These are phyloP conservation scores for Aspergillus pseudonomiae DNA, from an alignment of 2,329 filamentous ascomycete genomes.

Conservation along the genomic window DNA sequence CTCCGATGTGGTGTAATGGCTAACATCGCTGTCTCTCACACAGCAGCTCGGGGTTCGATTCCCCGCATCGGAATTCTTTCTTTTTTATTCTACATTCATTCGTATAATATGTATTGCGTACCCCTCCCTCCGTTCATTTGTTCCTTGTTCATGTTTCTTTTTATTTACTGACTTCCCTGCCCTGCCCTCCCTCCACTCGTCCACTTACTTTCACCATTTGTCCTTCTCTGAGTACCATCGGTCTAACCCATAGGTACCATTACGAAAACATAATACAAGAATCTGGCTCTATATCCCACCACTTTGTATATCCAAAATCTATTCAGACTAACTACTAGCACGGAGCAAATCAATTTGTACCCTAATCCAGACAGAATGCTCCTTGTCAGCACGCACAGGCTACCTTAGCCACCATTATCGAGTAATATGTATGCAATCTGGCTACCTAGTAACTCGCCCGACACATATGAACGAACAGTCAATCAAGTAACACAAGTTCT, in stretches of 20 bases:
- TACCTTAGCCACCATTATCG: background rate
- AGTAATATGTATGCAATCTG: conserved; percentile 12
- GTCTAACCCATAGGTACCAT: background rate
- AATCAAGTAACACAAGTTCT: conserved; percentile 18
- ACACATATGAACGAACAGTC: conserved; percentile 7
- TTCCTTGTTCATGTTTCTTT: background rate
- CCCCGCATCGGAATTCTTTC: background rate
- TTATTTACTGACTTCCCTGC: background rate
- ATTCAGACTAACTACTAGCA: background rate
- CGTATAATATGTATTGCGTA: too few species aligned
- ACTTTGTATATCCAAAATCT: background rate
- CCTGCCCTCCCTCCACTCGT: background rate
- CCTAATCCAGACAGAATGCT: background rate
- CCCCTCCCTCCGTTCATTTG: background rate
- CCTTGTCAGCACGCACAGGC: background rate
- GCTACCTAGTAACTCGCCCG: conserved; percentile 1
- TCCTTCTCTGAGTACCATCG: background rate
- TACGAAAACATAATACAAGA: background rate
- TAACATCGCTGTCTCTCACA: conserved; percentile 5
- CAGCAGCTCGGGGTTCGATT: conserved; percentile 4
- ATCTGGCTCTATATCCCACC: background rate
- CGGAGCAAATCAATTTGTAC: background rate
- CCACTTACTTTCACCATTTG: too few species aligned
- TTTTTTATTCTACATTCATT: background rate
- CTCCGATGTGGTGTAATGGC: conserved; percentile 3